phyloP scores from a whole-genome alignment of 345 rosid species.

The Triadica sebifera region DNA sequence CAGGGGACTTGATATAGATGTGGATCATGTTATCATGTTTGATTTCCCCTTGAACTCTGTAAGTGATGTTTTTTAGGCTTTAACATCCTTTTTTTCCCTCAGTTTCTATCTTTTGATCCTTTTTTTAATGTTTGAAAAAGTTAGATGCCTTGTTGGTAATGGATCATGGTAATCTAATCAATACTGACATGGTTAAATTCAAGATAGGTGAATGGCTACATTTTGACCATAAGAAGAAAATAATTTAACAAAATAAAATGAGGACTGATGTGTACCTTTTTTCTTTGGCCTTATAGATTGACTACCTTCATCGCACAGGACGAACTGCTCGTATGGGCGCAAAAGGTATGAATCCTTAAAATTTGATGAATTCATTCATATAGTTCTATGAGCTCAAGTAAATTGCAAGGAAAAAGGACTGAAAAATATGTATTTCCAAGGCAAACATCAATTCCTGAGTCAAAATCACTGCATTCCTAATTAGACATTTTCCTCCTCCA shows the following conservation, averaged over 20 bases:
- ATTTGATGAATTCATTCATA: neutral
- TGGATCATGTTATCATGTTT: conserved; percentile 91
- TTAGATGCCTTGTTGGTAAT: too few relatives aligned
- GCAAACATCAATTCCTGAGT: neutral
- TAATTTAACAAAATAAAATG: neutral
- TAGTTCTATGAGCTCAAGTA: neutral
- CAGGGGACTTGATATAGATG: conserved; percentile 84
- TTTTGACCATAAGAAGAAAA: neutral
- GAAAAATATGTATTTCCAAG: neutral
- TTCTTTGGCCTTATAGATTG: conserved; percentile 50
- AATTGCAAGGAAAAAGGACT: neutral
- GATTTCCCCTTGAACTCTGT: conserved; percentile 91
- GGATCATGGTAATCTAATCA: too few relatives aligned
- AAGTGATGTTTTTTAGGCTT: conserved; percentile 27
- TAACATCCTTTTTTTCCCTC: too few relatives aligned
- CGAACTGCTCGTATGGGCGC: conserved; percentile 99
- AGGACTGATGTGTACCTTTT: conserved; percentile 1
- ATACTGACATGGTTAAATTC: neutral
- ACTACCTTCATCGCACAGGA: conserved; percentile 95
- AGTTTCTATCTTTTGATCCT: too few relatives aligned
- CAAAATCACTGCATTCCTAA: neutral
- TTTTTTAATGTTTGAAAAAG: too few relatives aligned
- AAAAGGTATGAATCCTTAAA: conserved; percentile 51
- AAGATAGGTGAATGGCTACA: neutral
- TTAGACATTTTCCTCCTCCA: neutral